A percentile compares a stretch with the other conserved stretches of the same genome.
Evolutionary conservation across 148 eudicot species (phyloP).

Genomic region (Silene uniflora): DNA sequence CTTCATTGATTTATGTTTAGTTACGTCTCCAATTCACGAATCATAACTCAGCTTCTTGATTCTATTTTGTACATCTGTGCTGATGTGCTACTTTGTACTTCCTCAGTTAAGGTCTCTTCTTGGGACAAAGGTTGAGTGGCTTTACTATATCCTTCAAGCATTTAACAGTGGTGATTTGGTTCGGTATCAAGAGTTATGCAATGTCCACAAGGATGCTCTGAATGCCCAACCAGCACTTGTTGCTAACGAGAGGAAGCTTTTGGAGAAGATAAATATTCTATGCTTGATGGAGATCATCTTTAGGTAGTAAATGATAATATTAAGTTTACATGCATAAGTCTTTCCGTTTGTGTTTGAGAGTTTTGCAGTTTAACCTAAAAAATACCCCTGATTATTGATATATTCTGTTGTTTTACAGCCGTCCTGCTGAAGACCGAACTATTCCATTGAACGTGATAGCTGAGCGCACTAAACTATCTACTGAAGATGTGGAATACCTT

Average conservation of each 20-base stretch:
- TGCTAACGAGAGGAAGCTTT: constrained; percentile 78
- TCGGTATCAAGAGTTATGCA: constrained; percentile 84
- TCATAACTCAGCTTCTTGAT: background rate
- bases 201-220: constrained; percentile 73
- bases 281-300: constrained; percentile 98
- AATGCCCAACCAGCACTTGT: constrained; percentile 88
- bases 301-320: constrained; percentile 34
- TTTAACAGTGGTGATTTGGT: constrained; percentile 82
- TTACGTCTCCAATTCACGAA: background rate
- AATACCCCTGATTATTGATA: background rate
- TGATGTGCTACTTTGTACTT: constrained; percentile 11
- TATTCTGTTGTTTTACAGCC: constrained; percentile 45
- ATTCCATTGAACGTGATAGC: constrained; percentile 79
- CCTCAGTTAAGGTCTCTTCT: constrained; percentile 73
- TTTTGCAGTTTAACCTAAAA: background rate
- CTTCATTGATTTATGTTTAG: background rate
- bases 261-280: constrained; percentile 91
- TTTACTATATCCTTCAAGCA: constrained; percentile 82
- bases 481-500: constrained; percentile 91
- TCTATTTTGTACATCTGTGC: constrained; percentile 5
- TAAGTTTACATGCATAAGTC: background rate
- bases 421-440: constrained; percentile 85
- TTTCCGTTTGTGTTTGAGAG: background rate
- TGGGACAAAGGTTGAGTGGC: constrained; percentile 97
- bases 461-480: constrained; percentile 66